Percentiles rank a stretch among this genome's conserved stretches.
phyloP scores from a whole-genome alignment of 78 protist genomes.

The slime mould (Dictyostelium discoideum) region dicty_2.7 NC_007089.4:1467501-1468000 shows the following conservation, averaged over 20 bases:
- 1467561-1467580: background rate
- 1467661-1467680: constrained; percentile 49
- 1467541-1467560: constrained; percentile 18
- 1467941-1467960: constrained; percentile 22
- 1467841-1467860: constrained; percentile 33
- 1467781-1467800: constrained; percentile 55
- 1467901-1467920: background rate
- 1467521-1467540: constrained; percentile 45
- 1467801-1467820: constrained; percentile 51
- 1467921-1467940: constrained; percentile 18
- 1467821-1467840: constrained; percentile 24
- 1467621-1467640: constrained; percentile 55
- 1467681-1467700: constrained; percentile 2
- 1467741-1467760: background rate
- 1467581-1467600: background rate
- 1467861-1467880: background rate
- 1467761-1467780: background rate
- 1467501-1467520: constrained; percentile 52
- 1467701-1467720: background rate
- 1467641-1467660: constrained; percentile 63
- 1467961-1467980: background rate
- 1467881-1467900: constrained; percentile 3
- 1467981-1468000: constrained; percentile 7
- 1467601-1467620: constrained; percentile 34
- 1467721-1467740: background rate